Evolutionary conservation across 768 basidiomycete genomes (phyloP).

Genomic region (Porpolomopsis calyptriformis): DNA sequence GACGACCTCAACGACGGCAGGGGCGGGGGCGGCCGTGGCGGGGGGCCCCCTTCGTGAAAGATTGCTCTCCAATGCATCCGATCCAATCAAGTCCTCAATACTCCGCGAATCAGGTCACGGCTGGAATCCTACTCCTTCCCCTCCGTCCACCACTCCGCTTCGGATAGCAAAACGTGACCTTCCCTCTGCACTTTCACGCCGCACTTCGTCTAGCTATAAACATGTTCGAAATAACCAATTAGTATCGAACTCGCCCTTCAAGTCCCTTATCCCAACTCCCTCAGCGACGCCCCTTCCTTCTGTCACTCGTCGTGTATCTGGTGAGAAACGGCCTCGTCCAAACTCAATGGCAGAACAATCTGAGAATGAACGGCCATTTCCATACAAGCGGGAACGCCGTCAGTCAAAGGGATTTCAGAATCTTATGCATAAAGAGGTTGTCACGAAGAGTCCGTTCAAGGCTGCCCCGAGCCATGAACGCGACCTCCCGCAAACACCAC

Average conservation of each 20-base stretch:
- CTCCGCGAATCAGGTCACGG: constrained; percentile 54
- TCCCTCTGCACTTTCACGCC: constrained; percentile 48
- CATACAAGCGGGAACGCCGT: constrained; percentile 59
- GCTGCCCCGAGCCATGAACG: constrained; percentile 14
- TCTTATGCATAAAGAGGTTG: constrained; percentile 65
- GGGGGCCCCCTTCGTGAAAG: background rate
- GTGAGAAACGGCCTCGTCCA: constrained; percentile 70
- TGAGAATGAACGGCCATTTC: constrained; percentile 62
- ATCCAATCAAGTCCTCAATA: constrained; percentile 54
- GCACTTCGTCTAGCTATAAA: constrained; percentile 69
- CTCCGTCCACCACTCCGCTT: constrained; percentile 39
- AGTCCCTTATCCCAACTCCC: constrained; percentile 49
- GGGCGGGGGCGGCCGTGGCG: too few species aligned
- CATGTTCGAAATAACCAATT: constrained; percentile 70
- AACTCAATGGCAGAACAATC: constrained; percentile 60
- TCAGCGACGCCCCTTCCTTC: constrained; percentile 33
- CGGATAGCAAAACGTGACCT: constrained; percentile 66
- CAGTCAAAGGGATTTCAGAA: constrained; percentile 68
- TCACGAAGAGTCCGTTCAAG: constrained; percentile 75
- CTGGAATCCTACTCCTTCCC: constrained; percentile 43
- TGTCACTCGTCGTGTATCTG: constrained; percentile 55
- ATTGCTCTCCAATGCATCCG: constrained; percentile 13
- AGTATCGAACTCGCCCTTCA: constrained; percentile 82
- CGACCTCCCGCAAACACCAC: constrained; percentile 12
- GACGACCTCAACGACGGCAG: background rate